Evolutionary conservation across 2,329 filamentous ascomycete genomes (phyloP), one percentile per base, ranked within the genome.

Genomic region (Phyllosticta ampelicida): DNA sequence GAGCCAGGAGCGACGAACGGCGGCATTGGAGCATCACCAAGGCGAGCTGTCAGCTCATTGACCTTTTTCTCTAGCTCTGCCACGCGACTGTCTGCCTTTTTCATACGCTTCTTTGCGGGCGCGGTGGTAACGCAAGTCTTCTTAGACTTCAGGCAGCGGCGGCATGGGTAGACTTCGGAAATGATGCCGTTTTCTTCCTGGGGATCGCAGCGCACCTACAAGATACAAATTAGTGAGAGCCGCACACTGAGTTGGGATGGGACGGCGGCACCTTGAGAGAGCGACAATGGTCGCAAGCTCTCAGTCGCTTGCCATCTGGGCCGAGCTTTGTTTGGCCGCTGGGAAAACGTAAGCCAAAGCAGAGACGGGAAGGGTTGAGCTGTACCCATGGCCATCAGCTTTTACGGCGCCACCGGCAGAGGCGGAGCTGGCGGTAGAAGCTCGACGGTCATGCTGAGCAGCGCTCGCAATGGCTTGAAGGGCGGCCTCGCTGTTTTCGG

Each of bases 31-130:
- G 18, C 29, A 49, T 59, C 83, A 51, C 89, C 85, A 63, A 96
- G 70, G 36, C 84, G 90, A 6, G 89, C 88, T 8, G 89, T 95
- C 68, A 96, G 71, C 9, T 87, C 88, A 75, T 96, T 90, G 62
- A 96, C 92, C 76, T 95, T 95, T 77, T 86, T 90, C 77, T 96
- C 90, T 55, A 96, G 78, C 75, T 96, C 90, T 9, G 90, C 87
- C 11, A 96, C 90, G 55, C 90, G 81, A 63, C 84, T 92, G 70
- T 95, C 91, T 56, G 89, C 90, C 78, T 95, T 95, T 77, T 92
- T 95, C 75, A 92, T 89, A 51, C 90, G 80, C 74, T 95, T 95
- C 48, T 89, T 74, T 13, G 78, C 83, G 0, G 83, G 89, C 62
- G 84, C 82, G 0, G 89, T 95, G 61, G 71, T 73, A 54, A 72